These are phyloP conservation scores for Podaxis sp. DNA, from an alignment of 768 basidiomycete genomes.

Conservation along the genomic window DNA sequence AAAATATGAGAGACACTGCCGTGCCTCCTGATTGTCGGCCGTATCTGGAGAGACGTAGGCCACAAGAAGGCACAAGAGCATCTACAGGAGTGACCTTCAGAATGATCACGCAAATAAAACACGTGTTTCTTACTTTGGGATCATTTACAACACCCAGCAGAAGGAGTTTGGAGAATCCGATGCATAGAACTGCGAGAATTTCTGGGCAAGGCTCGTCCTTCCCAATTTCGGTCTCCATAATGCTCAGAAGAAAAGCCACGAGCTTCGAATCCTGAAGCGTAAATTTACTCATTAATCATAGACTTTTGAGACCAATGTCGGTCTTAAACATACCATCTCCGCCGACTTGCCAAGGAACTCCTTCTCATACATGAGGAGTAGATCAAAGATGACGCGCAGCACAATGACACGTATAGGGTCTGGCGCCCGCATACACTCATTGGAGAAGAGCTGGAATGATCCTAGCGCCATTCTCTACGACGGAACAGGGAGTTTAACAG, in stretches of 20 bases:
- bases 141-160: slow-evolving; percentile 82
- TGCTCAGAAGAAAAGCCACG: slow-evolving; percentile 37
- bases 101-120: background rate
- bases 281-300: background rate
- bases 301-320: background rate
- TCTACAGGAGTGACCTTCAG: slow-evolving; percentile 19
- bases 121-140: slow-evolving; percentile 47
- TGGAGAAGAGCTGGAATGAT: slow-evolving; percentile 81
- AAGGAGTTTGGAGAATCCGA: slow-evolving; percentile 87
- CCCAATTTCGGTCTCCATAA: slow-evolving; percentile 30
- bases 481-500: background rate
- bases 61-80: slow-evolving; percentile 36
- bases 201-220: slow-evolving; percentile 66
- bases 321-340: slow-evolving; percentile 32
- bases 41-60: slow-evolving; percentile 88
- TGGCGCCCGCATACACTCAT: slow-evolving; percentile 73
- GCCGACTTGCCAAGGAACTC: slow-evolving; percentile 58
- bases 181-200: slow-evolving; percentile 72
- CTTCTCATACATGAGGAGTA: slow-evolving; percentile 84
- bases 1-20: slow-evolving; percentile 94
- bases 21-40: slow-evolving; percentile 73
- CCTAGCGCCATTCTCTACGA: slow-evolving; percentile 55
- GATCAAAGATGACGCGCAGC: slow-evolving; percentile 83
- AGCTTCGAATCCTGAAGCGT: slow-evolving; percentile 33
- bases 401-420: slow-evolving; percentile 74